Percentiles rank a stretch among this genome's conserved stretches.
These are phyloP conservation scores for Phytopythium chamaehyphon DNA, from an alignment of 352 stramenopile species.

Conservation along the genomic window DNA sequence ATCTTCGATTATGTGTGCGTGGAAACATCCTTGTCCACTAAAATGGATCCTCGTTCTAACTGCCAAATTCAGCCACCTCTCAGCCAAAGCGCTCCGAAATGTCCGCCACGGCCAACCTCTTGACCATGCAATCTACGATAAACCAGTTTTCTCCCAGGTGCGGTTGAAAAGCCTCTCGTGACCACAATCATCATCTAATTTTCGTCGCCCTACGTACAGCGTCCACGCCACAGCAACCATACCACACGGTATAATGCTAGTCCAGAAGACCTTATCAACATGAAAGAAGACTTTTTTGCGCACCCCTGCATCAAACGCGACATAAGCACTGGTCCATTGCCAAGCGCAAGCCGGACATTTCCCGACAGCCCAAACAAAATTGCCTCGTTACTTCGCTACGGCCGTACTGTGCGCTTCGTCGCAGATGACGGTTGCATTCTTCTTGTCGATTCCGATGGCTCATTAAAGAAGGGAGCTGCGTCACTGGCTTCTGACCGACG, in stretches of 20 bases:
- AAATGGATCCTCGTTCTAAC: constrained; percentile 2
- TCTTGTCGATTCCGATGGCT: constrained; percentile 29
- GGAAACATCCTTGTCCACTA: not conserved
- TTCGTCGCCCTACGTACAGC: too few relatives aligned
- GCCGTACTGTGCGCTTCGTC: constrained; percentile 30
- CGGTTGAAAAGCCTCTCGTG: too few relatives aligned
- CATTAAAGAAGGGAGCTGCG: constrained; percentile 22
- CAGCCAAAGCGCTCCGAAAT: constrained; percentile 47
- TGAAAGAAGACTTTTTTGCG: too few relatives aligned
- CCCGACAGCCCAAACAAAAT: not conserved
- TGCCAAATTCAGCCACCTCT: constrained; percentile 31
- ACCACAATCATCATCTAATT: too few relatives aligned
- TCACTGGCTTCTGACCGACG: constrained; percentile 19
- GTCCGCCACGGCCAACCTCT: constrained; percentile 56
- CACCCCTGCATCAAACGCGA: too few relatives aligned
- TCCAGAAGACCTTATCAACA: too few relatives aligned
- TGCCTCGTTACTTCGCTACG: constrained; percentile 23
- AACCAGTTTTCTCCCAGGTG: too few relatives aligned
- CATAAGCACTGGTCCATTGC: too few relatives aligned
- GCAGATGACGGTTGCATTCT: constrained; percentile 34
- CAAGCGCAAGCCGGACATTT: too few relatives aligned
- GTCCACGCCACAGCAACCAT: too few relatives aligned
- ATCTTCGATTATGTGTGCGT: constrained; percentile 73
- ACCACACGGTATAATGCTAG: too few relatives aligned
- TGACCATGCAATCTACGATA: constrained; percentile 9